Evolutionary conservation across 1,284 basidiomycete genomes (phyloP).

Genomic region (Neolentinus lepideus): DNA sequence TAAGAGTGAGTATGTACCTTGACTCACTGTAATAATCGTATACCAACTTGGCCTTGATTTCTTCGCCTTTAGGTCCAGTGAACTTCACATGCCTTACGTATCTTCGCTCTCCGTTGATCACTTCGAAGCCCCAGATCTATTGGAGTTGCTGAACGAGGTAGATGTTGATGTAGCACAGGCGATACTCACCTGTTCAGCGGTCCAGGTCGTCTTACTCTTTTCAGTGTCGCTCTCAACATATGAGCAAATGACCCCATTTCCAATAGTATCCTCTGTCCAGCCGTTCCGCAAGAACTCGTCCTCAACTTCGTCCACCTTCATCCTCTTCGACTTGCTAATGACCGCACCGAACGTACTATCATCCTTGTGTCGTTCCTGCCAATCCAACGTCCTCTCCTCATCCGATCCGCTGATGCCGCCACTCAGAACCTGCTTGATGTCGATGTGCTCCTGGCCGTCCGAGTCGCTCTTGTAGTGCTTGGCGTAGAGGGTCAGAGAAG

Average conservation of each 20-base stretch:
- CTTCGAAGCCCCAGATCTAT: conserved; percentile 68
- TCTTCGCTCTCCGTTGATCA: conserved; percentile 50
- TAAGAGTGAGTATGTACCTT: too few species aligned
- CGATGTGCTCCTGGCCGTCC: conserved; percentile 46
- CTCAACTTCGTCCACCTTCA: conserved; percentile 25
- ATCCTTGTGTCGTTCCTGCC: conserved; percentile 37
- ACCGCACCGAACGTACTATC: conserved; percentile 52
- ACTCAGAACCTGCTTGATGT: conserved; percentile 54
- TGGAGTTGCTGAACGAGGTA: neutral
- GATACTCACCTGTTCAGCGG: conserved; percentile 26
- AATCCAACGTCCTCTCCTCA: conserved; percentile 46
- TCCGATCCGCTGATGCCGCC: conserved; percentile 49
- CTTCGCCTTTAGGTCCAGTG: conserved; percentile 52
- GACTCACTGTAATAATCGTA: conserved; percentile 67
- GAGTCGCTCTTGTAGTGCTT: conserved; percentile 52
- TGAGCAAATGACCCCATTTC: conserved; percentile 25
- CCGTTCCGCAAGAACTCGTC: conserved; percentile 26
- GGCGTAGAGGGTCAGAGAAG: conserved; percentile 45
- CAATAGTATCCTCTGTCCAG: conserved; percentile 27
- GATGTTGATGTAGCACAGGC: neutral
- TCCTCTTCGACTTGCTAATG: conserved; percentile 35
- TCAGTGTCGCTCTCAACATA: conserved; percentile 27
- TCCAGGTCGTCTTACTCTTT: conserved; percentile 30
- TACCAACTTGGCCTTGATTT: conserved; percentile 49
- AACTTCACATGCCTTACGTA: conserved; percentile 59